phyloP scores from a whole-genome alignment of 345 rosid genomes.

The Citrus cavaleriei region DNA sequence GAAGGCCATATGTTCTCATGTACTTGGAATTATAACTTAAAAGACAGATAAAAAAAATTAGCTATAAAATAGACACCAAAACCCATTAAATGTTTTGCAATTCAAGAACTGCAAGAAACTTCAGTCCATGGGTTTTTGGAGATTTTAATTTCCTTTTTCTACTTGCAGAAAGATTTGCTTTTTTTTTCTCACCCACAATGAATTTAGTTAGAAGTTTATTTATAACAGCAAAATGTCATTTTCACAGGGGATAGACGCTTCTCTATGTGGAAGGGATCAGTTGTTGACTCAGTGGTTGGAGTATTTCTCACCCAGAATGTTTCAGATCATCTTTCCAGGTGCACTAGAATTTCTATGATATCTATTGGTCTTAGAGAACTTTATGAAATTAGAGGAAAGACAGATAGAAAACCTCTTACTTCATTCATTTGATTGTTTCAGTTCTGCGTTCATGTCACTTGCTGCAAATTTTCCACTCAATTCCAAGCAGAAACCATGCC shows the following conservation, averaged over 20 bases:
- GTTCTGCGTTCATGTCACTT: conserved; percentile 93
- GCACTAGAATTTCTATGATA: conserved; percentile 20
- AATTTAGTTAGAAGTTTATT: conserved; percentile 9
- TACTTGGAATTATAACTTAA: not conserved
- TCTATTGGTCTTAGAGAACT: not conserved
- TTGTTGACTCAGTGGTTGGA: conserved; percentile 93
- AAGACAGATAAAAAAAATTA: not conserved
- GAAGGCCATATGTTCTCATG: not conserved
- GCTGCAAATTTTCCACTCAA: conserved; percentile 66
- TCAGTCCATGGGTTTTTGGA: not conserved
- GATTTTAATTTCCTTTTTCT: not conserved
- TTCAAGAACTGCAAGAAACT: not conserved
- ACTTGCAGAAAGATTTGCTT: not conserved
- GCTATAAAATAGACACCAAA: not conserved
- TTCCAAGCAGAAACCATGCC: conserved; percentile 18
- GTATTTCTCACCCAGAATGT: conserved; percentile 98
- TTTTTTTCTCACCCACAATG: not conserved
- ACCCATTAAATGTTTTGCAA: not conserved
- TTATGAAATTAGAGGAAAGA: conserved; percentile 1
- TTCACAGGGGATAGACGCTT: conserved; percentile 87
- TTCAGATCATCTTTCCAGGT: conserved; percentile 96
- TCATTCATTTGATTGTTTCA: conserved; percentile 27
- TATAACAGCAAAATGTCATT: conserved; percentile 12
- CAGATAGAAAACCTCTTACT: conserved; percentile 15
- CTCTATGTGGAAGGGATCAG: conserved; percentile 96